phyloP scores from a whole-genome alignment of 495 filamentous ascomycete species.

The Aspergillus asperescens region DNA sequence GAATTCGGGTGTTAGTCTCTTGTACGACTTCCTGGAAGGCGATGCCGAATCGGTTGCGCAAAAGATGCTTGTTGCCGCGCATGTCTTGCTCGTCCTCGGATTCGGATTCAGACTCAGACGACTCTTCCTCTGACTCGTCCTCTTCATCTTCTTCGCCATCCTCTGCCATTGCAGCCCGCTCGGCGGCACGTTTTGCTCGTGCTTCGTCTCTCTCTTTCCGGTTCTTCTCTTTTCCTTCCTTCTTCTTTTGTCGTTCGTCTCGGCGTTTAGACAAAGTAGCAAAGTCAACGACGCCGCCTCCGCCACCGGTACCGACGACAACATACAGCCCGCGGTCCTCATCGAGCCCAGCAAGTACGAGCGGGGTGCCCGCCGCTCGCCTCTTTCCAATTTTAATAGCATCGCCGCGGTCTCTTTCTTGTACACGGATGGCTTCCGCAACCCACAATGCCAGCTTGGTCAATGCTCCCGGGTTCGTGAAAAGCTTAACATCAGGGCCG shows the following conservation, averaged over 20 bases:
- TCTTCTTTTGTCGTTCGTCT: constrained; percentile 57
- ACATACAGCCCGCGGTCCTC: constrained; percentile 85
- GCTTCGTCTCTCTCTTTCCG: constrained; percentile 62
- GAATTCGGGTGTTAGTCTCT: constrained; percentile 82
- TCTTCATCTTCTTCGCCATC: constrained; percentile 60
- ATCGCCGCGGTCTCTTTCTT: constrained; percentile 73
- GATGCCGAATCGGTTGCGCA: constrained; percentile 83
- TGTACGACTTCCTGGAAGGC: constrained; percentile 94
- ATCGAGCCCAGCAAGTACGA: constrained; percentile 85
- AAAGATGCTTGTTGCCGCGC: constrained; percentile 53
- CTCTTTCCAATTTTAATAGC: constrained; percentile 58
- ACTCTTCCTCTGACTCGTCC: constrained; percentile 46
- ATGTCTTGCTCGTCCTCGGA: constrained; percentile 57
- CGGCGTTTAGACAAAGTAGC: constrained; percentile 58
- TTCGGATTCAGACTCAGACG: constrained; percentile 52
- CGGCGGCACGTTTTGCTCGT: constrained; percentile 38
- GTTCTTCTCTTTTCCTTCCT: constrained; percentile 52
- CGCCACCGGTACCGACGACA: constrained; percentile 82
- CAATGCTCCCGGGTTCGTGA: constrained; percentile 85
- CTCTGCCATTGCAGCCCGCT: constrained; percentile 45
- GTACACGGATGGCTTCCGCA: constrained; percentile 84
- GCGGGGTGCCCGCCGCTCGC: constrained; percentile 59
- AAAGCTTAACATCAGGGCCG: constrained; percentile 80
- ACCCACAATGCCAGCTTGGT: constrained; percentile 93
- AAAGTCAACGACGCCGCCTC: constrained; percentile 57